Conservation (phyloP, 2,329 filamentous ascomycete species). For the Didymella keratinophila region DNA sequence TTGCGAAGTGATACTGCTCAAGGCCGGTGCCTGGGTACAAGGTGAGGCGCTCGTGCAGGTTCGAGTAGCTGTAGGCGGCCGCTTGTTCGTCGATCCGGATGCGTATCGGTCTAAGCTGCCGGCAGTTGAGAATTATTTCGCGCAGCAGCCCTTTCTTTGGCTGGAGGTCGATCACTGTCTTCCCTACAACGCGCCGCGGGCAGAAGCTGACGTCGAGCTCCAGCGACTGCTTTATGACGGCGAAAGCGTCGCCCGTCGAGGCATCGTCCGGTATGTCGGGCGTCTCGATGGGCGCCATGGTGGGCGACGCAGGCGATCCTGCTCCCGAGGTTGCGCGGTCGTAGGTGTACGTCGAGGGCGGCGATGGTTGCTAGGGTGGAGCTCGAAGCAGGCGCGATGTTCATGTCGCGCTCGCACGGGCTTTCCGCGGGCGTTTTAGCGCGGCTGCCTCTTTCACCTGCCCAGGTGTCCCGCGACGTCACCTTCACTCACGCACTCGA, state of each 20-base stretch:
- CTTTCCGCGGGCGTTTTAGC: conserved; percentile 20
- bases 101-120: conserved; percentile 66
- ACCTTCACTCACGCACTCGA: not conserved
- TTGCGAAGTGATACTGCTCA: conserved; percentile 79
- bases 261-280: conserved; percentile 42
- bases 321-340: conserved; percentile 28
- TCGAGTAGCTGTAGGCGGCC: conserved; percentile 56
- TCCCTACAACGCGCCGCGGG: conserved; percentile 76
- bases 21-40: conserved; percentile 69
- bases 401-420: conserved; percentile 5
- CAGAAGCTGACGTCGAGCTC: conserved; percentile 89
- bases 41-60: conserved; percentile 72
- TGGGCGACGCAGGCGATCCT: conserved; percentile 41
- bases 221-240: conserved; percentile 83
- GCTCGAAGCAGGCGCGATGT: conserved; percentile 16
- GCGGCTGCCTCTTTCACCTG: conserved; percentile 10
- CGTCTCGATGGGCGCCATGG: conserved; percentile 43
- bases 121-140: conserved; percentile 66
- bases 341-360: conserved; percentile 5
- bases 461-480: conserved; percentile 6
- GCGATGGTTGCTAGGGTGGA: conserved; percentile 15
- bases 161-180: conserved; percentile 81
- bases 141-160: conserved; percentile 65
- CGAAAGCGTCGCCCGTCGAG: conserved; percentile 53
- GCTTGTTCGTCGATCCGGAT: conserved; percentile 56